Evolutionary conservation across 768 basidiomycete genomes (phyloP), one percentile per base, ranked within the genome.

Genomic region (Crucibulum laeve): DNA sequence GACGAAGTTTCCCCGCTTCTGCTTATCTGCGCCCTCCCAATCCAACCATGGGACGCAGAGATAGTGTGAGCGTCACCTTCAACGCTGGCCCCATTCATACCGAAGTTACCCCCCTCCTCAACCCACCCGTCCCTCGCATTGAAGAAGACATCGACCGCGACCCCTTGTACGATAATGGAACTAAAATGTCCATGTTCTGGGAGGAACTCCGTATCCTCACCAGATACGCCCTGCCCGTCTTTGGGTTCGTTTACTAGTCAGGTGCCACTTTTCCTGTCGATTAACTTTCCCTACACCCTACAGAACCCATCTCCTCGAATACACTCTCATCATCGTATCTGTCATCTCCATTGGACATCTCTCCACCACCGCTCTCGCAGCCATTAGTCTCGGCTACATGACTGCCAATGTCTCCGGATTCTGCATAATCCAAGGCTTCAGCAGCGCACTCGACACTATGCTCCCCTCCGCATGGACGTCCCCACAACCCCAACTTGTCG

Each of bases 401-500:
- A 85, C 84, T 0, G 81, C 80, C 15, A 78, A 74, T 40, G 80
- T 84, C 8, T 82, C 87, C 1, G 86, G 79, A 1, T 86, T 85
- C 52, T 87, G 83, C 49, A 83, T 95, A 43, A 68, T 93, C 4
- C 85, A 87, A 50, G 91, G 91, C 15, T 79, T 95, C 43, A 69
- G 80, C 5, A 88, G 86, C 38, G 83, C 91, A 0, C 79, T 99
- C 15, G 96, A 99, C 60, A 94, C 94, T 0, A 76, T 99, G 54
- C 79, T 97, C 6, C 95, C 96, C 1, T 81, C 90, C 28, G 93
- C 95, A 13, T 99, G 90, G 93, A 94, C 96, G 0, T 92, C 91
- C 3, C 58, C 82, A 1, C 81, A 84, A 23, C 95, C 93, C 0
- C 67, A 84, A 13, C 72, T 91, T 8, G 90, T 97, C 8, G 93